Percentiles rank a stretch among this genome's conserved stretches.
These are phyloP conservation scores for Fagopyrum homotropicum DNA, from an alignment of 148 eudicot species.

Conservation along the genomic window DNA sequence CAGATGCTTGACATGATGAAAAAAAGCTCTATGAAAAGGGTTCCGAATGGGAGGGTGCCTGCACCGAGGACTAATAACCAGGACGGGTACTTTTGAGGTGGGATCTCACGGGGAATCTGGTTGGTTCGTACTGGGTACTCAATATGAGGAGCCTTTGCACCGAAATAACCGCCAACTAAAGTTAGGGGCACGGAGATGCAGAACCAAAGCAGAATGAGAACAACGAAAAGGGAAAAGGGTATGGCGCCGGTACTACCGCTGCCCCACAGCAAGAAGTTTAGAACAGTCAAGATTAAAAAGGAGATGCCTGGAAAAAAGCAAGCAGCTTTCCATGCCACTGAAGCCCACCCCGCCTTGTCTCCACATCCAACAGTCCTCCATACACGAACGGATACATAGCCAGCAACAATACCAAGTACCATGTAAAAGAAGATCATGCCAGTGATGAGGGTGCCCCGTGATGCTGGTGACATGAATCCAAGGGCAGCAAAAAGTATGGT, in stretches of 20 bases:
- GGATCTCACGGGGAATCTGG: slow-evolving; percentile 76
- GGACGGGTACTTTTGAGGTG: slow-evolving; percentile 74
- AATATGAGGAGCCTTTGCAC: slow-evolving; percentile 71
- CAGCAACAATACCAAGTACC: slow-evolving; percentile 69
- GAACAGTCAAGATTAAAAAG: slow-evolving; percentile 42
- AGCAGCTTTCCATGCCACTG: slow-evolving; percentile 69
- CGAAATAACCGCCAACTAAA: slow-evolving; percentile 68
- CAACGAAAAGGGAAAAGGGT: slow-evolving; percentile 58
- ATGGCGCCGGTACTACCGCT: slow-evolving; percentile 80
- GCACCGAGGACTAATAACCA: slow-evolving; percentile 82
- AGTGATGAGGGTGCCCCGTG: slow-evolving; percentile 65
- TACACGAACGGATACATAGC: slow-evolving; percentile 68
- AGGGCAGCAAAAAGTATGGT: slow-evolving; percentile 67
- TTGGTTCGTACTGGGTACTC: slow-evolving; percentile 80
- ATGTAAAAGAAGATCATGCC: slow-evolving; percentile 77
- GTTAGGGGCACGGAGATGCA: slow-evolving; percentile 80
- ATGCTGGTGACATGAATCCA: slow-evolving; percentile 83
- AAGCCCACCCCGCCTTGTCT: slow-evolving; percentile 59
- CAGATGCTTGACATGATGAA: slow-evolving; percentile 84
- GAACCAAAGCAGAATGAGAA: slow-evolving; percentile 74
- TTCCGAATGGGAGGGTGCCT: slow-evolving; percentile 77
- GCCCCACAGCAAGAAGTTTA: slow-evolving; percentile 75
- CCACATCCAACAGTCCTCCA: slow-evolving; percentile 74
- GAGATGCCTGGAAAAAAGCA: slow-evolving; percentile 78
- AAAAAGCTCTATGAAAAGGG: slow-evolving; percentile 81